Conservation (phyloP, 2,329 filamentous ascomycete genomes). For the Grosmannia serpens region DNA sequence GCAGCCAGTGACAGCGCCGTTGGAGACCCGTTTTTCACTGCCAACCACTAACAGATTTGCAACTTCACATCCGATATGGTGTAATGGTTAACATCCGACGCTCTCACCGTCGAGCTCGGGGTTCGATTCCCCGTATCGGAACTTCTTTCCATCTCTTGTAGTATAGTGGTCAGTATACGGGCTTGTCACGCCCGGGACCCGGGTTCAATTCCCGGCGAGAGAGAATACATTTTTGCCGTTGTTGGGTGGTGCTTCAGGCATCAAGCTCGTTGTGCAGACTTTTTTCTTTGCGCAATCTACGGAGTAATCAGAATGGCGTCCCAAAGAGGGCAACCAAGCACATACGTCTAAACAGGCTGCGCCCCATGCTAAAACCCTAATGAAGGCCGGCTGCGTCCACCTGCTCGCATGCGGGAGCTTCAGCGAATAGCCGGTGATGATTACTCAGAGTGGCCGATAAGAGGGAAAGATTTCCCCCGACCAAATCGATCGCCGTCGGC, state of each 20-base stretch:
- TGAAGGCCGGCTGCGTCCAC: no score
- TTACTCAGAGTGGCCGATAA: neutral
- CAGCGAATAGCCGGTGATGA: neutral
- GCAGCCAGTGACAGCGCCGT: neutral
- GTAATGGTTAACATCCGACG: constrained; percentile 6
- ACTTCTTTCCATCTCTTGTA: constrained; percentile 2
- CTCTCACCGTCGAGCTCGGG: constrained; percentile 6
- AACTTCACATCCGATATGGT: constrained; percentile 4
- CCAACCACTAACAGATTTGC: neutral
- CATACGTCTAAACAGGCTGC: no score
- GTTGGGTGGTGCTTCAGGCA: neutral
- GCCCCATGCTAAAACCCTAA: neutral
- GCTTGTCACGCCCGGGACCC: constrained; percentile 5
- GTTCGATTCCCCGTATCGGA: constrained; percentile 7
- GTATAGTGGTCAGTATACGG: constrained; percentile 6
- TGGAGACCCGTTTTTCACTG: neutral
- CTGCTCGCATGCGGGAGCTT: neutral
- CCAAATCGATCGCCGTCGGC: neutral
- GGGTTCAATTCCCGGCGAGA: constrained; percentile 5
- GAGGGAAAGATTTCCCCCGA: neutral
- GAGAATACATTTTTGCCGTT: neutral
- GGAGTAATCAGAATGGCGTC: no score
- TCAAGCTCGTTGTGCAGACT: no score
- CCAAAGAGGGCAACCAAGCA: no score
- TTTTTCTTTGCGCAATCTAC: no score